Evolutionary conservation across 2,329 filamentous ascomycete species (phyloP), one percentile per base, ranked within the genome.

Genomic region (Fusarium nanum): DNA sequence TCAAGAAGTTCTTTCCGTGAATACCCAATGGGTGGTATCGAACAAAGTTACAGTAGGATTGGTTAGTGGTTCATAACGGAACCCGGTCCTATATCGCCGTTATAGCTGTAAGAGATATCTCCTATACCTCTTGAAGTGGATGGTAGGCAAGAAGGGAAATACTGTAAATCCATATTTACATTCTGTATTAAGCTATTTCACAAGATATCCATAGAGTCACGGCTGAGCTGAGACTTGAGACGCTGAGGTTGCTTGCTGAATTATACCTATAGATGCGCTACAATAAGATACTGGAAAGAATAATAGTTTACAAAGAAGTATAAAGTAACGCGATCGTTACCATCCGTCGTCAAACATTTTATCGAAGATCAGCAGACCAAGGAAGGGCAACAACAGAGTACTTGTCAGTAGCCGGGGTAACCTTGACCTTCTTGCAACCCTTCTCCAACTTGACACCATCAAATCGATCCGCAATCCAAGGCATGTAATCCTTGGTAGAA

Each of bases 401-500:
- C 2, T 27, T 30, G 2, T 63, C 3, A 1, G 48, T 63, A 0
- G 45, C 48, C 0, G 60, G 48, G 1, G 6, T 63, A 1, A 56
- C 22, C 13, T 20, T 4, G 18, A 13, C 18, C 20, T 48, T 64
- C 20, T 63, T 64, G 18, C 60, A 64, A 0, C 60, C 60, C 12
- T 63, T 56, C 2, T 22, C 6, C 8, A 64, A 0, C 18, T 55
- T 56, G 16, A 63, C 58, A 16, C 61, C 54, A 3, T 64, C 28
- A 1, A 64, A 64, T 0, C 60, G 60, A 4, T 63, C 60, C 4
- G 5, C n/a, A 7, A 64, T 64, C 60, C 60, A 64, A 0, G 58
- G 42, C 1, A 63, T 7, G 7, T 13, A 64, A 16, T 34, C 32
- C 32, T 18, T 18, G 2, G 32, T 34, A 18, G 32, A 18, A 16